Conservation (phyloP, 768 basidiomycete genomes). For the Suillus cothurnatus region DNA sequence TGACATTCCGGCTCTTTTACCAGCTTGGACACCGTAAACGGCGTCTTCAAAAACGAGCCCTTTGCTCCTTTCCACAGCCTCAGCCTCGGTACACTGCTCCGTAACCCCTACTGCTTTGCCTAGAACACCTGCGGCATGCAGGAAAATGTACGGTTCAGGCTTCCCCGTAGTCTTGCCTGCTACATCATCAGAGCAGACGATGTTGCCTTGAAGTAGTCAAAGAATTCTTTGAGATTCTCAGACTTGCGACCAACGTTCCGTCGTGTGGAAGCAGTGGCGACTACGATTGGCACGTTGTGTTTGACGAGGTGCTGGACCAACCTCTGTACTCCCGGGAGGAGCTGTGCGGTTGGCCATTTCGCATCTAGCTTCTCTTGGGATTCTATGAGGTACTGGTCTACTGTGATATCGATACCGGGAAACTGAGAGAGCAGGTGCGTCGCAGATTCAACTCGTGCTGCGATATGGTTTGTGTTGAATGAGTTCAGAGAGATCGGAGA, state of each 20-base stretch:
- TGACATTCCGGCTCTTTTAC: slow-evolving; percentile 83
- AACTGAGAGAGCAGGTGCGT: slow-evolving; percentile 76
- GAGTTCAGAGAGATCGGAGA: not conserved
- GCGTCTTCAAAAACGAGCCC: slow-evolving; percentile 87
- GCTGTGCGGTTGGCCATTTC: slow-evolving; percentile 68
- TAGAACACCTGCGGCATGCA: slow-evolving; percentile 67
- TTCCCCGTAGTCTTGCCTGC: slow-evolving; percentile 63
- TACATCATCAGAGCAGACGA: slow-evolving; percentile 77
- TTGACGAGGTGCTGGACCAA: slow-evolving; percentile 72
- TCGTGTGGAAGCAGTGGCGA: slow-evolving; percentile 76
- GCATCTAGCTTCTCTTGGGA: slow-evolving; percentile 60
- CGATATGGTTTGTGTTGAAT: not conserved
- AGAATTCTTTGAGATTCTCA: slow-evolving; percentile 56
- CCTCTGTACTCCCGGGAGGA: slow-evolving; percentile 72
- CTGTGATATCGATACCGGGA: slow-evolving; percentile 66
- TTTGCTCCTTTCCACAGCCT: slow-evolving; percentile 51
- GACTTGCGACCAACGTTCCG: slow-evolving; percentile 73
- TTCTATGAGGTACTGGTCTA: slow-evolving; percentile 59
- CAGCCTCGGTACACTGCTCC: slow-evolving; percentile 31
- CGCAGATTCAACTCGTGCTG: slow-evolving; percentile 67
- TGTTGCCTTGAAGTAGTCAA: slow-evolving; percentile 54
- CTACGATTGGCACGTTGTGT: slow-evolving; percentile 73
- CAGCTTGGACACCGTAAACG: slow-evolving; percentile 75
- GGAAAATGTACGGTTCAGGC: slow-evolving; percentile 81
- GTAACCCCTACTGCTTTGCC: slow-evolving; percentile 55